Evolutionary conservation across 345 rosid species (phyloP), one percentile per base, ranked within the genome.

Genomic region (Gossypium ekmanianum): DNA sequence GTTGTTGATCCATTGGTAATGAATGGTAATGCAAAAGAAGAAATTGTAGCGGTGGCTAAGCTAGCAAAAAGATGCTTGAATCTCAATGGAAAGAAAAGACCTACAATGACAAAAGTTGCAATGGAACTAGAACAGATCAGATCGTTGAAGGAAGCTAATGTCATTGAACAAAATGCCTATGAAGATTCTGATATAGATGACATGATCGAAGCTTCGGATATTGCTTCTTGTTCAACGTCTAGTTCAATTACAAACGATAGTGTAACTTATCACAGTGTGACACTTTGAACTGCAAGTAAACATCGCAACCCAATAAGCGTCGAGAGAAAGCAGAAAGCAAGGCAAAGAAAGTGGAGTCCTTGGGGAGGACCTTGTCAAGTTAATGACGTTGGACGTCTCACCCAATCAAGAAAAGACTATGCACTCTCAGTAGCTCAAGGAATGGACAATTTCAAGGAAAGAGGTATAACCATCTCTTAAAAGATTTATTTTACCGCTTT

Each of bases 21-120:
- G 59, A n/a, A 55, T 55, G 59, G 9, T 18, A 22, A 22, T 55
- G 24, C 11, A 55, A 22, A 55, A 20, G 69, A 73, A 8, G 58
- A 73, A 13, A 16, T 73, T 45, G 16, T 24, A 20, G 68, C 47
- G 11, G 45, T 61, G 17, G 76, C 76, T 6, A 48, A 27, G 20
- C 47, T 73, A 4, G 69, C 55, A 59, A 45, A 73, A 16, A 44
- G 58, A 62, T 44, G 69, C 57, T 73, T 73, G 47, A 61, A 51
- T 34, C 65, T 73, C 18, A 55, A 55, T 55, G 22, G 58, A 54
- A 54, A 54, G 58, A 54, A 54, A n/a, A 34, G 63, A 26, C 74
- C 62, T 8, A 71, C 45, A 0, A 73, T 73, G 75, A 72, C 44
- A 59, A 14, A 72, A 58, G 54, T 59, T 58, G 52, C 75, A 34